Evolutionary conservation across 2,329 filamentous ascomycete species (phyloP).

Genomic region (Monilinia fructigena): DNA sequence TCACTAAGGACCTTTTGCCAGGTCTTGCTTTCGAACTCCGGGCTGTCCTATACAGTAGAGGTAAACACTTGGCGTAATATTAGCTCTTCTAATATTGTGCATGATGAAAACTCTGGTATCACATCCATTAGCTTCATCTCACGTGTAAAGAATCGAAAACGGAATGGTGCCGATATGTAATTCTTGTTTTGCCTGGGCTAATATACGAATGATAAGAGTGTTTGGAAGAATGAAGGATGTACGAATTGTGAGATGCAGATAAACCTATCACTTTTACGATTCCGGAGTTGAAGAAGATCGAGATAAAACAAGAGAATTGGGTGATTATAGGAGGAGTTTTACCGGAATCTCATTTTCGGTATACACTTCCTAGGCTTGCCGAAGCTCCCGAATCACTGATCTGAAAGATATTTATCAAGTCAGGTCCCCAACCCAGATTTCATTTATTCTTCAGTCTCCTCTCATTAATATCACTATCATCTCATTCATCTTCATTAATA

Average conservation of each 20-base stretch:
- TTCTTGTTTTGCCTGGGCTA: constrained; percentile 5
- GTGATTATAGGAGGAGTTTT: neutral
- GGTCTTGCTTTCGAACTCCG: neutral
- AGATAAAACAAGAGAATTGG: neutral
- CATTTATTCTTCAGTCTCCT: constrained; percentile 4
- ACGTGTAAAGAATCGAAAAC: neutral
- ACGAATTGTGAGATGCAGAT: neutral
- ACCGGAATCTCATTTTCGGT: constrained; percentile 13
- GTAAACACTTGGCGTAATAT: neutral
- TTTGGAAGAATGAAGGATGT: constrained; percentile 10
- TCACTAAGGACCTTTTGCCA: neutral
- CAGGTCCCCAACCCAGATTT: constrained; percentile 2
- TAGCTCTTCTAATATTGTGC: neutral
- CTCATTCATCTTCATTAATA: neutral
- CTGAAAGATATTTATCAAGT: constrained; percentile 18
- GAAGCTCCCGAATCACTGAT: neutral
- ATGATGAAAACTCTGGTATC: constrained; percentile 7
- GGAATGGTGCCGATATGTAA: neutral
- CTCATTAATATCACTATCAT: constrained; percentile 7
- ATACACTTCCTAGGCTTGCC: constrained; percentile 10
- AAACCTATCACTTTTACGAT: neutral
- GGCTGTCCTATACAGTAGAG: neutral
- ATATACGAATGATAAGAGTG: neutral
- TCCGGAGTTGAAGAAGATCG: neutral
- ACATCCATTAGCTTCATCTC: neutral